These are phyloP conservation scores for Epichloe sp. DNA, from an alignment of 2,329 filamentous ascomycete genomes.

Conservation along the genomic window DNA sequence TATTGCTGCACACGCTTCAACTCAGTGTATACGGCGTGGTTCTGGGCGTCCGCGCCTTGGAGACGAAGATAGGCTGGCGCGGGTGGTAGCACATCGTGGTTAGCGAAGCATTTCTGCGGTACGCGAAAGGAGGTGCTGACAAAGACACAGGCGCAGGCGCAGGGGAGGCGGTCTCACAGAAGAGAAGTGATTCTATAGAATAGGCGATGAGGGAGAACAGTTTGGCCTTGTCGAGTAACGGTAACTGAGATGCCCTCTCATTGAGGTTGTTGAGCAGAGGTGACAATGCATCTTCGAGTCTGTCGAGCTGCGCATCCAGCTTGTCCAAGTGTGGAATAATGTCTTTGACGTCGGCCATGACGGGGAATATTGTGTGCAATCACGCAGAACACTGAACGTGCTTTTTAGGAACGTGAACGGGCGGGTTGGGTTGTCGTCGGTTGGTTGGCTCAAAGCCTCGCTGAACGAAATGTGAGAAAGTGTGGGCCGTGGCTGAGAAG, in stretches of 20 bases:
- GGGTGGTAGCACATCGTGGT: neutral
- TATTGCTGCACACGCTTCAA: constrained; percentile 80
- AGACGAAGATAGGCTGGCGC: constrained; percentile 57
- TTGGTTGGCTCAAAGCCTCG: neutral
- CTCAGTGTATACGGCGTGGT: constrained; percentile 76
- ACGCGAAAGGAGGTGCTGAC: neutral
- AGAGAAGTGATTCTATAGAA: constrained; percentile 79
- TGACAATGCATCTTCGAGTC: constrained; percentile 58
- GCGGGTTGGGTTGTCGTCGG: neutral
- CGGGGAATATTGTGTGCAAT: neutral
- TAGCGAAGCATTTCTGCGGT: neutral
- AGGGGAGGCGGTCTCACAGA: constrained; percentile 43
- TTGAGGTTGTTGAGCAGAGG: constrained; percentile 60
- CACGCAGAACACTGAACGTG: too few relatives aligned
- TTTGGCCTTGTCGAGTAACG: constrained; percentile 90
- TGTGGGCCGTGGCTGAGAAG: neutral
- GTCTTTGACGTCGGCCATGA: constrained; percentile 34
- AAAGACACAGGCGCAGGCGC: too few relatives aligned
- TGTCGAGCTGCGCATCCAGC: constrained; percentile 67
- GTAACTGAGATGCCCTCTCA: constrained; percentile 62
- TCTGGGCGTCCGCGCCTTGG: constrained; percentile 66
- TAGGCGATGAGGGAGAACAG: constrained; percentile 82
- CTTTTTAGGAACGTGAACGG: too few relatives aligned
- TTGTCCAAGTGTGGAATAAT: constrained; percentile 56
- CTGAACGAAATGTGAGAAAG: neutral